A percentile compares a stretch with the other conserved stretches of the same genome.
phyloP scores from a whole-genome alignment of 768 basidiomycete genomes.

The Xerocomus potaroensis region DNA sequence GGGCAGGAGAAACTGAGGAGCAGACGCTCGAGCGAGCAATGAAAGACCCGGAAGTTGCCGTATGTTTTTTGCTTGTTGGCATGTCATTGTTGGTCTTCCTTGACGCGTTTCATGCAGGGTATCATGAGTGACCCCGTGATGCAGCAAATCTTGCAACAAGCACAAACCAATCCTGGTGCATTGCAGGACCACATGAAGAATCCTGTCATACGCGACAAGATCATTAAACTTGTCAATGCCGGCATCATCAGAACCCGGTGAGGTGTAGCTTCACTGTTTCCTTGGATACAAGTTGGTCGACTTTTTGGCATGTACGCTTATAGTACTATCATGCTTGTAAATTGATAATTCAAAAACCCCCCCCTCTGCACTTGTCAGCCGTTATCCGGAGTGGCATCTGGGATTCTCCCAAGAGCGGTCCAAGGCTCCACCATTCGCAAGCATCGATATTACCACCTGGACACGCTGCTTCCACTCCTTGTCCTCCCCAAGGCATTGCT shows the following conservation, averaged over 20 bases:
- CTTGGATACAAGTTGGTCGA: constrained; percentile 12
- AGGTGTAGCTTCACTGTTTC: constrained; percentile 18
- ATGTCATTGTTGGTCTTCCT: not conserved
- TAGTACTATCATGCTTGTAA: constrained; percentile 20
- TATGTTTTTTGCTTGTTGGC: constrained; percentile 41
- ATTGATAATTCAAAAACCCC: constrained; percentile 19
- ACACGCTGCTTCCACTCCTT: constrained; percentile 42
- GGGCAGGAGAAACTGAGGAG: constrained; percentile 84
- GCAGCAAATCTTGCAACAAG: constrained; percentile 93
- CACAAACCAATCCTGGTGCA: constrained; percentile 82
- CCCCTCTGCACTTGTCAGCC: not conserved
- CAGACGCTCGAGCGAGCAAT: constrained; percentile 91
- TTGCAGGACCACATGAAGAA: constrained; percentile 98
- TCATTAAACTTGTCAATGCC: constrained; percentile 85
- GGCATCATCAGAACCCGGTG: constrained; percentile 89
- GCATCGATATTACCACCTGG: constrained; percentile 36
- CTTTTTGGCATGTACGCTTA: constrained; percentile 19
- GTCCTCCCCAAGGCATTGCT: constrained; percentile 29
- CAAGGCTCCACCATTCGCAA: constrained; percentile 44
- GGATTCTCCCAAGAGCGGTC: constrained; percentile 78
- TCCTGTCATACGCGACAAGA: constrained; percentile 71
- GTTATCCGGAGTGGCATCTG: constrained; percentile 12
- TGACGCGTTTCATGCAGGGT: constrained; percentile 37
- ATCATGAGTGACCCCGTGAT: constrained; percentile 92
- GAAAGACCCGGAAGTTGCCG: constrained; percentile 95